Percentiles rank a stretch among this genome's conserved stretches.
These are phyloP conservation scores for Globisporangium takayamanum DNA, from an alignment of 352 stramenopile species.

Conservation along the genomic window DNA sequence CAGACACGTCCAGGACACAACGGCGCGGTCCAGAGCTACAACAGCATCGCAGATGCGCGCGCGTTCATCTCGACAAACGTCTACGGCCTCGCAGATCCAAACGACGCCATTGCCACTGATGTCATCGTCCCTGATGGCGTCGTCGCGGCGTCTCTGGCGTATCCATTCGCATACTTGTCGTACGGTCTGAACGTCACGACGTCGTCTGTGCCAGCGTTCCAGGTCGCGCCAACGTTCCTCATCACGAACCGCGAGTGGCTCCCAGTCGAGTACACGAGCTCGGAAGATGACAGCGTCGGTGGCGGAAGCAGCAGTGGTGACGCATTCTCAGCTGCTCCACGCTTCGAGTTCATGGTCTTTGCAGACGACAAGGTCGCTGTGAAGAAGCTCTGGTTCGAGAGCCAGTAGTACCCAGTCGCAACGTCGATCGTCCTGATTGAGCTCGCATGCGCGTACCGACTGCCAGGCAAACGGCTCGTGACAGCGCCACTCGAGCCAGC, in stretches of 20 bases:
- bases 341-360: slow-evolving; percentile 6
- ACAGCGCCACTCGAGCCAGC: too few relatives aligned
- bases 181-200: neutral
- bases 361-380: neutral
- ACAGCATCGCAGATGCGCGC: too few relatives aligned
- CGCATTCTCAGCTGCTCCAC: too few relatives aligned
- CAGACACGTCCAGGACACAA: too few relatives aligned
- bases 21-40: too few relatives aligned
- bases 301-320: too few relatives aligned
- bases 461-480: too few relatives aligned
- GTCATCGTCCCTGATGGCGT: neutral
- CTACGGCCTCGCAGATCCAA: too few relatives aligned
- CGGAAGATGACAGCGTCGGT: too few relatives aligned
- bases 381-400: neutral
- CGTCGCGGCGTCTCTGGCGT: neutral
- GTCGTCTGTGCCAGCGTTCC: neutral
- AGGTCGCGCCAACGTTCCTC: neutral
- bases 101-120: neutral
- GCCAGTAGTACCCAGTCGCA: neutral
- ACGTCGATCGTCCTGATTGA: neutral
- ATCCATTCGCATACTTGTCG: slow-evolving; percentile 5
- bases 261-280: neutral
- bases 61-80: too few relatives aligned
- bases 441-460: too few relatives aligned
- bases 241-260: slow-evolving; percentile 1